A percentile compares a stretch with the other conserved stretches of the same genome.
phyloP scores from a whole-genome alignment of 1,284 basidiomycete species.

The Cutaneotrichosporon arboriforme region DNA sequence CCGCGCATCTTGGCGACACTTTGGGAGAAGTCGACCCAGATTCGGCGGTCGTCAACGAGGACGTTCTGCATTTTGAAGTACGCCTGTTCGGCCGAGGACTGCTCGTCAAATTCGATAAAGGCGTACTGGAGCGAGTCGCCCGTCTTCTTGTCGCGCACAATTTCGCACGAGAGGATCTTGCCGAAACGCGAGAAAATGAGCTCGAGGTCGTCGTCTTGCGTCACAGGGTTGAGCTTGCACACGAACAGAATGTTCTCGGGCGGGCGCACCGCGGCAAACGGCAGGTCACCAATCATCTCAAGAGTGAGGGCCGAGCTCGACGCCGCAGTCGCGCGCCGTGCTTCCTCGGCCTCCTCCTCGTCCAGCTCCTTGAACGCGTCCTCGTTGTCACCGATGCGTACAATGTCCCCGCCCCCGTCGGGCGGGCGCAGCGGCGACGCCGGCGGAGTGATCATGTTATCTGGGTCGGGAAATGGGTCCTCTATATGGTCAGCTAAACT shows the following conservation, averaged over 20 bases:
- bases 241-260: constrained; percentile 99
- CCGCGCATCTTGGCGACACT: constrained; percentile 64
- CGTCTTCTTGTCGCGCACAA: constrained; percentile 90
- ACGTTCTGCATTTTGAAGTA: constrained; percentile 99
- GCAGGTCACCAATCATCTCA: constrained; percentile 98
- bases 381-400: constrained; percentile 86
- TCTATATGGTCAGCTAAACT: constrained; percentile 53
- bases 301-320: constrained; percentile 89
- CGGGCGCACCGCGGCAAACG: constrained; percentile 94
- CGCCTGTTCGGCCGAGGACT: constrained; percentile 89
- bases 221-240: constrained; percentile 96
- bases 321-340: constrained; percentile 75
- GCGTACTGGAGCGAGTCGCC: constrained; percentile 97
- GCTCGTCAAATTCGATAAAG: constrained; percentile 95
- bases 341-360: constrained; percentile 74
- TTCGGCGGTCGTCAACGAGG: constrained; percentile 93
- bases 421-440: constrained; percentile 70
- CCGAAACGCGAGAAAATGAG: constrained; percentile 97
- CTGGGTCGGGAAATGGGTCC: constrained; percentile 88
- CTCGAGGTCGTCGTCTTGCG: constrained; percentile 90
- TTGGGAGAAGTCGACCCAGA: constrained; percentile 98
- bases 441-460: constrained; percentile 60
- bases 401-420: constrained; percentile 56
- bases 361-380: constrained; percentile 59
- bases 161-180: constrained; percentile 91